Conservation (phyloP, 2,329 filamentous ascomycete species). For the Penicillium verrucosum region DNA sequence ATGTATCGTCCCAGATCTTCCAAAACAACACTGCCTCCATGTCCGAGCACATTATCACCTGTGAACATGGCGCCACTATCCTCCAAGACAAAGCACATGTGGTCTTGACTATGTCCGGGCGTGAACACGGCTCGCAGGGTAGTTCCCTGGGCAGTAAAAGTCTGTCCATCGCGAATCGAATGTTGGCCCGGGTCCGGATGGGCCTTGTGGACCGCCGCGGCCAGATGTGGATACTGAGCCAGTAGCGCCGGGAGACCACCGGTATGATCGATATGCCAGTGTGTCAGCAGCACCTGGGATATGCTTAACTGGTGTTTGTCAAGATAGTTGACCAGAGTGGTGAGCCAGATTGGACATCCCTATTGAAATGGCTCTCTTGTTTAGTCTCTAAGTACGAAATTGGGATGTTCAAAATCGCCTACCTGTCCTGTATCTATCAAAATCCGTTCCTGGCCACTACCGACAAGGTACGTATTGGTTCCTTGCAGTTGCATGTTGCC, state of each 20-base stretch:
- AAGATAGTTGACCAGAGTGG: conserved; percentile 3
- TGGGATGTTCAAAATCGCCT: not conserved
- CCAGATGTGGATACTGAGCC: conserved; percentile 2
- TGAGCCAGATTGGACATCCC: conserved; percentile 8
- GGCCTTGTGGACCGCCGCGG: conserved; percentile 1
- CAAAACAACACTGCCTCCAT: conserved; percentile 8
- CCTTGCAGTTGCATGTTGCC: conserved; percentile 42
- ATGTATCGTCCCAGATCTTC: conserved; percentile 3
- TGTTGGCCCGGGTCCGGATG: not conserved
- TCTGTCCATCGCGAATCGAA: conserved; percentile 1
- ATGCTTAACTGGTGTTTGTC: conserved; percentile 3
- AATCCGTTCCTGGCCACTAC: conserved; percentile 30
- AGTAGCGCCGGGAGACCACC: conserved; percentile 5
- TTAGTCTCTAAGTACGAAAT: not conserved
- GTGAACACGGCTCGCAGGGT: conserved; percentile 4
- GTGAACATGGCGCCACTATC: conserved; percentile 6
- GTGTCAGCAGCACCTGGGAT: conserved; percentile 4
- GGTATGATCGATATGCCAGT: conserved; percentile 8
- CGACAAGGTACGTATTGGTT: conserved; percentile 40
- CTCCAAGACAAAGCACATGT: conserved; percentile 8
- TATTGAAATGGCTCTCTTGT: not conserved
- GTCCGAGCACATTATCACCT: conserved; percentile 7
- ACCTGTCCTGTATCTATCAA: conserved; percentile 35
- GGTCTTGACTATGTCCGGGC: conserved; percentile 4
- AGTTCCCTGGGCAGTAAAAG: not conserved